Evolutionary conservation across 495 filamentous ascomycete species (phyloP).

Genomic region (Amniculicola lignicola): DNA sequence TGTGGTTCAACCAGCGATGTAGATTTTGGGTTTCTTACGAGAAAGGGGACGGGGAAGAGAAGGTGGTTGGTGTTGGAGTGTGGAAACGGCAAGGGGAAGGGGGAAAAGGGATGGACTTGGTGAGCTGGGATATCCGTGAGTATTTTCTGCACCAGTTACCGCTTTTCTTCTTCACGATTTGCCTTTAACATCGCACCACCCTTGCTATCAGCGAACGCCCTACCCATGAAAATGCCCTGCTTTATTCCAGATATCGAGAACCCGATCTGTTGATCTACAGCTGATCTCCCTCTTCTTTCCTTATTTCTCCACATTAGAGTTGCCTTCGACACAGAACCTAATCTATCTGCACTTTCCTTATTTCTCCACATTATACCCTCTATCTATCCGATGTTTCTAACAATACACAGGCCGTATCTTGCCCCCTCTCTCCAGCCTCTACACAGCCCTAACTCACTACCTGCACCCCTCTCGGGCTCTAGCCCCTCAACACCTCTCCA

Average conservation of each 20-base stretch:
- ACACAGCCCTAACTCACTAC: neutral
- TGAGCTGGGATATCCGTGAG: slow-evolving; percentile 19
- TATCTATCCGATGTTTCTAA: too few relatives aligned
- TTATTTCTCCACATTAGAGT: too few relatives aligned
- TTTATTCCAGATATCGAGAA: too few relatives aligned
- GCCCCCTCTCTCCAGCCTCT: neutral
- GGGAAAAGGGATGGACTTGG: slow-evolving; percentile 12
- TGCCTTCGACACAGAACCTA: too few relatives aligned
- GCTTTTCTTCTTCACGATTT: neutral
- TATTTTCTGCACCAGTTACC: neutral
- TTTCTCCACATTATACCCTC: too few relatives aligned
- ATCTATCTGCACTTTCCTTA: too few relatives aligned
- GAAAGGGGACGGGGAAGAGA: slow-evolving; percentile 14
- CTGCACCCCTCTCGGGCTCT: slow-evolving; percentile 19
- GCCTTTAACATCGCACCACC: neutral
- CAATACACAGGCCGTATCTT: neutral
- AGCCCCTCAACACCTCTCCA: slow-evolving; percentile 1
- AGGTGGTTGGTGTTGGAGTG: slow-evolving; percentile 19
- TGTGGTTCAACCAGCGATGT: slow-evolving; percentile 22
- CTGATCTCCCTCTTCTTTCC: too few relatives aligned
- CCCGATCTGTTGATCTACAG: too few relatives aligned
- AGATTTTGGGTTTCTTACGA: neutral
- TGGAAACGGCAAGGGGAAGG: slow-evolving; percentile 21
- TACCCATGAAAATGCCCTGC: too few relatives aligned
- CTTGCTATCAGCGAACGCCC: too few relatives aligned